Base-by-base conservation (phyloP, 192 early-diverging fungal species). In the Coemansia sp. region DNA sequence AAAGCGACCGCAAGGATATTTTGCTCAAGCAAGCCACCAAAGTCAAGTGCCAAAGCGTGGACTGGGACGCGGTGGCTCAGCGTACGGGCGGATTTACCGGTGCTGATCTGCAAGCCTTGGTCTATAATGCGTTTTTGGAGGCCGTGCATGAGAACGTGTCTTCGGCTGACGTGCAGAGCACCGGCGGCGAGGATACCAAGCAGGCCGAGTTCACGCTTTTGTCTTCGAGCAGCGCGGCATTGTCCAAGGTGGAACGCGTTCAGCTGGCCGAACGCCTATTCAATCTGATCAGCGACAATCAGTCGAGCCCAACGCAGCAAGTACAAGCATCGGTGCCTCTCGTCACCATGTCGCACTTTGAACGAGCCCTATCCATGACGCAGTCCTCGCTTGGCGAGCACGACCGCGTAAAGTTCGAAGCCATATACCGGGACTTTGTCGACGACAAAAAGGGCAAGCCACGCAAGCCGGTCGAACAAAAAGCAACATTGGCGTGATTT, bases 61-160 rank as follows among this genome's bases (percentile, higher is more conserved):
- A 93, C 53, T 80, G 95, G 47, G 53, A 52, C 10, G 49, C 60
- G 2, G 74, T 86, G 49, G 90, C 92, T 6, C 61, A 69, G 38
- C 62, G 77, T 2, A 90, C 90, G 0, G 87, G 87, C 11, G 86
- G 87, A 10, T 88, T 88, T 51, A 84, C 93, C 0, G 94, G 96
- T 12, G 96, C 96, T 1, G 96, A 99, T 76, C 64, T 99, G 55
- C 96, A 97, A 75, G 93, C 89, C 0, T 80, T 99, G 18, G 62
- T 97, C 3, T 96, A 96, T 61, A 92, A 90, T 62, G 93, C 93
- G 0, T 90, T 94, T 40, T 79, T 99, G 36, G 90, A 90, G 54
- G 85, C 92, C 0, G 88, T 97, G 56, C 93, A 95, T 46, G 85
- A 85, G 12, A 34, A 34, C 32, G 64, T 50, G 39, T 15, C 62